These are phyloP conservation scores for Sarocladium oryzae DNA, from an alignment of 2,329 filamentous ascomycete genomes.

Conservation along the genomic window DNA sequence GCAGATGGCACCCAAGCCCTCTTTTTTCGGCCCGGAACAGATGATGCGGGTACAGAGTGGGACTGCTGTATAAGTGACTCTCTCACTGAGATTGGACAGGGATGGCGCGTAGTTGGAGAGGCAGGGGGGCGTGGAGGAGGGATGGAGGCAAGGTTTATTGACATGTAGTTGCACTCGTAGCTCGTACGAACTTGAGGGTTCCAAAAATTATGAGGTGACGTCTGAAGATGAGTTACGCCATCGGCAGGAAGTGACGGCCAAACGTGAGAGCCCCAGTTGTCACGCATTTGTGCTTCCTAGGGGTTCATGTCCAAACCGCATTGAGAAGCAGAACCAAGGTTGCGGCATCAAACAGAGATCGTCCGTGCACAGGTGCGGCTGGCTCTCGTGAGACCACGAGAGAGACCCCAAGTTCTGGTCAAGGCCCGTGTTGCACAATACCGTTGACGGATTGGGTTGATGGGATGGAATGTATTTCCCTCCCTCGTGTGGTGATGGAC, in stretches of 20 bases:
- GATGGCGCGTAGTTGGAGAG: not conserved
- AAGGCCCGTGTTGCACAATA: not conserved
- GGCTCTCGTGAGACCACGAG: constrained; percentile 5
- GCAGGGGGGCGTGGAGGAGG: too few relatives aligned
- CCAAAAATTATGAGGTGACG: not conserved
- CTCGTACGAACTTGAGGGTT: not conserved
- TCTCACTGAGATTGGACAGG: not conserved
- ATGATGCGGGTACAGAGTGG: not conserved
- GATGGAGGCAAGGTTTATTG: too few relatives aligned
- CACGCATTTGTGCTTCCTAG: too few relatives aligned
- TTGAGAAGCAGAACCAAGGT: not conserved
- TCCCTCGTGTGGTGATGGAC: not conserved
- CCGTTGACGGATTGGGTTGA: not conserved
- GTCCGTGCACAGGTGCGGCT: not conserved
- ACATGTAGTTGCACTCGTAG: too few relatives aligned
- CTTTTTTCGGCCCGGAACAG: constrained; percentile 4
- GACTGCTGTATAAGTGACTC: constrained; percentile 6
- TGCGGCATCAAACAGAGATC: constrained; percentile 1
- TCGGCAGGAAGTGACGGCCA: not conserved
- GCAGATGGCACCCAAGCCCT: constrained; percentile 5
- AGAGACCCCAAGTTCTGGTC: not conserved
- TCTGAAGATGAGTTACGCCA: too few relatives aligned
- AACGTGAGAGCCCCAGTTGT: not conserved
- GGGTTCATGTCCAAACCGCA: too few relatives aligned
- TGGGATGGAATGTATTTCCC: not conserved